Evolutionary conservation across 371 early-diverging fungal species (phyloP).

Genomic region (Parasitella parasitica): DNA sequence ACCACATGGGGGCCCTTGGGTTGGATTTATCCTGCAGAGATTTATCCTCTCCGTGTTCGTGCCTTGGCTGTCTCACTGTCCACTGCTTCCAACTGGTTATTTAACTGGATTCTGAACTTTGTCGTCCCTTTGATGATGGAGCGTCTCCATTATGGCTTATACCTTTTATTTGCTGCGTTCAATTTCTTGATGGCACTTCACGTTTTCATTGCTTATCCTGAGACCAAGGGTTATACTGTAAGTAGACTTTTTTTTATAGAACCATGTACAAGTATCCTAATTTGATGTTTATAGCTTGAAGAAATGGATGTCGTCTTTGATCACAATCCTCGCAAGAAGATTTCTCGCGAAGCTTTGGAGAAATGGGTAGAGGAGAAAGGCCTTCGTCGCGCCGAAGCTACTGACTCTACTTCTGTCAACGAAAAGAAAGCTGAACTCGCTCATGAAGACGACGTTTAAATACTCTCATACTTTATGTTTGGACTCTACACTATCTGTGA

Average conservation of each 20-base stretch:
- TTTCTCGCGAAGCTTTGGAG: constrained; percentile 28
- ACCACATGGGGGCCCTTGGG: constrained; percentile 90
- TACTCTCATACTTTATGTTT: neutral
- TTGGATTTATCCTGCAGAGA: constrained; percentile 93
- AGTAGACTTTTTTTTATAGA: neutral
- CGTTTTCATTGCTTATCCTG: constrained; percentile 64
- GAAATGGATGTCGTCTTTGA: constrained; percentile 43
- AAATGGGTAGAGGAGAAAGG: constrained; percentile 23
- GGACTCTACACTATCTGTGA: neutral
- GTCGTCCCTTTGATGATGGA: constrained; percentile 64
- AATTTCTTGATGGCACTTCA: constrained; percentile 44
- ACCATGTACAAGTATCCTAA: neutral
- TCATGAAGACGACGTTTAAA: neutral
- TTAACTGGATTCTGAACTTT: constrained; percentile 70
- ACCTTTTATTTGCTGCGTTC: constrained; percentile 61
- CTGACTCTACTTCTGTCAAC: neutral
- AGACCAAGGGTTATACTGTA: constrained; percentile 58
- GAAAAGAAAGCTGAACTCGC: neutral
- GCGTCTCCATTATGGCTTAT: constrained; percentile 59
- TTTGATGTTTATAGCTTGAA: constrained; percentile 28
- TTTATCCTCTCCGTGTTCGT: constrained; percentile 75
- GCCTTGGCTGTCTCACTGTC: constrained; percentile 85
- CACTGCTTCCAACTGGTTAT: constrained; percentile 90
- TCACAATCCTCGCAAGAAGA: constrained; percentile 34
- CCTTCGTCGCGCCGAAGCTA: constrained; percentile 5